Evolutionary conservation across 2,329 filamentous ascomycete genomes (phyloP), one percentile per base, ranked within the genome.

Genomic region (Albophoma yamanashiensis): DNA sequence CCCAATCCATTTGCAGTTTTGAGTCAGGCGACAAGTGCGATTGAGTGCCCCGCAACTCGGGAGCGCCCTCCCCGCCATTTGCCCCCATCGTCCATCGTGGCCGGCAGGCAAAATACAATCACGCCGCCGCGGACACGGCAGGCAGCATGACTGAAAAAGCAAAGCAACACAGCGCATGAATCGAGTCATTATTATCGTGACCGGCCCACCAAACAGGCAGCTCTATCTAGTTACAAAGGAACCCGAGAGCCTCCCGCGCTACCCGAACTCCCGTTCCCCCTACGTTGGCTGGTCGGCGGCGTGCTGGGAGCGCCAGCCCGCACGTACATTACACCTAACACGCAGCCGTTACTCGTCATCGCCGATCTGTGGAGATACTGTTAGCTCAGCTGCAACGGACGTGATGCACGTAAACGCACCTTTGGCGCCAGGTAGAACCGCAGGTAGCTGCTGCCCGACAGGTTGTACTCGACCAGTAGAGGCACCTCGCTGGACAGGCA

Each of bases 371-470:
- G 40, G 12, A 39, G 12, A 39, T 11, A 56, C 38, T 50, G 39
- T 55, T 55, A 55, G 50, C 50, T 34, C 14, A 31, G 11, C 15
- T 14, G 31, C 12, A 55, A 1, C 7, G 50, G 11, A 5, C 20
- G 22, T 22, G 60, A 31, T 36, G 39, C 43, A 38, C 2, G 22
- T 2, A 40, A 17, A 71, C 83, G 62, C 78, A 94, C 94, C 92
- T 99, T 99, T 66, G 94, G 94, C 65, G 94, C 94, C 68, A 99
- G 86, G 78, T 97, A 99, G 85, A 97, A 99, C 71, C 93, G 86
- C 76, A 99, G 78, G 76, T 94, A 94, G 75, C 91, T 94, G 79
- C 86, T 91, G 65, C 89, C 89, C 59, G 82, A 81, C 63, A 97
- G 78, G 59, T 79, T 81, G 76, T 97, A 99, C 80, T 99, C 94